Evolutionary conservation across 1,284 basidiomycete genomes (phyloP).

Genomic region (Naganishia sp.): DNA sequence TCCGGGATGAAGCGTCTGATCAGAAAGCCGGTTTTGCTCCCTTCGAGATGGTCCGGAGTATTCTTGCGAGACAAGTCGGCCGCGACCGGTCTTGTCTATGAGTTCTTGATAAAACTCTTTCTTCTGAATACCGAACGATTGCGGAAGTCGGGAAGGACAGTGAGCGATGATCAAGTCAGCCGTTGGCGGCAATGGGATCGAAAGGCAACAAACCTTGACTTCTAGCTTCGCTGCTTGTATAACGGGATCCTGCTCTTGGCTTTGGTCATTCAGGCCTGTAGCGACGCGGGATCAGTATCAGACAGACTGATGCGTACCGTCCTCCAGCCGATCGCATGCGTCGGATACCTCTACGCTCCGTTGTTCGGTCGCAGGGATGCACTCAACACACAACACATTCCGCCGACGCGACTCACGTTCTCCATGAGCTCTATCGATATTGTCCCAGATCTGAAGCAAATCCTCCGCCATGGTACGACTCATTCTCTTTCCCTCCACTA

Average conservation of each 20-base stretch:
- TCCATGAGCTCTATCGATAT: conserved; percentile 34
- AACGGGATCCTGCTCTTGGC: conserved; percentile 4
- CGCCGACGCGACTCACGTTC: conserved; percentile 25
- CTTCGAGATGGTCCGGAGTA: neutral
- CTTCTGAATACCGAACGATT: conserved; percentile 7
- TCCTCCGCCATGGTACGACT: conserved; percentile 28
- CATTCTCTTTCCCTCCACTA: conserved; percentile 16
- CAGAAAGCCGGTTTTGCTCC: too few relatives aligned
- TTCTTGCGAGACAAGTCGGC: conserved; percentile 22
- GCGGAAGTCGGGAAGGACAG: neutral
- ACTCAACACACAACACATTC: neutral
- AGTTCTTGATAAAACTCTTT: conserved; percentile 31
- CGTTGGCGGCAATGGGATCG: too few relatives aligned
- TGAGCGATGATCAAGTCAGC: neutral
- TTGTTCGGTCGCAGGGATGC: too few relatives aligned
- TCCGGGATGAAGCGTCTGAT: too few relatives aligned
- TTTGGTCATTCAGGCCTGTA: conserved; percentile 28
- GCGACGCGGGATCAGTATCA: neutral
- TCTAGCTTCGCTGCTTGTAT: conserved; percentile 19
- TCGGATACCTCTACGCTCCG: too few relatives aligned
- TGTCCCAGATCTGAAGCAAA: conserved; percentile 31
- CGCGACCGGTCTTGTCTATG: neutral
- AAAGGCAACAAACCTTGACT: conserved; percentile 16
- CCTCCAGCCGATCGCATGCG: too few relatives aligned
- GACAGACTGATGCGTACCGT: neutral